These are phyloP conservation scores for Gossypium lobatum DNA, from an alignment of 441 rosid species.

Conservation along the genomic window DNA sequence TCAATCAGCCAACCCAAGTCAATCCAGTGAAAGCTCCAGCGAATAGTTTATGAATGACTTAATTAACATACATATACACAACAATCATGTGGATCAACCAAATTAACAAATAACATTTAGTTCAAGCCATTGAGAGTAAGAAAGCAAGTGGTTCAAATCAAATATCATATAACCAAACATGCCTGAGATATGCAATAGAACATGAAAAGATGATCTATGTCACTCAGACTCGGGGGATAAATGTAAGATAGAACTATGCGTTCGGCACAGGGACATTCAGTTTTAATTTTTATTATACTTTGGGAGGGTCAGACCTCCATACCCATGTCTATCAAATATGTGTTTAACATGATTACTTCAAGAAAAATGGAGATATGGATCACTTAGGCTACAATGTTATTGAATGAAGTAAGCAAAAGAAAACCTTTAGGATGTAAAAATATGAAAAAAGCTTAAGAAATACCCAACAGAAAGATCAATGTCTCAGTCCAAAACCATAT, in stretches of 20 bases:
- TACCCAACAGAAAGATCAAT: neutral
- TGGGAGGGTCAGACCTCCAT: neutral
- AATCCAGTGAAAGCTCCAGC: neutral
- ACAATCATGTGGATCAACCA: neutral
- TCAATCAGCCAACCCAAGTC: neutral
- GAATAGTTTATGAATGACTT: neutral
- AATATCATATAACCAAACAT: neutral
- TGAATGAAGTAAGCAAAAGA: neutral
- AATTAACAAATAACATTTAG: neutral
- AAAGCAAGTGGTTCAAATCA: conserved; percentile 1
- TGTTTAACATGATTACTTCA: neutral
- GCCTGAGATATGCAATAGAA: neutral
- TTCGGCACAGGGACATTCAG: neutral
- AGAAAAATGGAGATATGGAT: neutral
- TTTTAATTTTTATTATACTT: neutral
- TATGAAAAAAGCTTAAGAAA: neutral
- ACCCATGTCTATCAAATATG: neutral
- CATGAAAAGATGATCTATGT: neutral
- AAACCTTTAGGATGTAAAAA: neutral
- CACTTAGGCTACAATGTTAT: neutral
- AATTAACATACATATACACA: neutral
- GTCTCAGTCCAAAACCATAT: neutral
- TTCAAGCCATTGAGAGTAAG: neutral
- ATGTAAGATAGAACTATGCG: neutral
- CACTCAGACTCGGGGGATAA: neutral